A percentile compares a stretch with the other conserved stretches of the same genome.
Conservation (phyloP, 1,284 basidiomycete species). For the Irpex sp. region DNA sequence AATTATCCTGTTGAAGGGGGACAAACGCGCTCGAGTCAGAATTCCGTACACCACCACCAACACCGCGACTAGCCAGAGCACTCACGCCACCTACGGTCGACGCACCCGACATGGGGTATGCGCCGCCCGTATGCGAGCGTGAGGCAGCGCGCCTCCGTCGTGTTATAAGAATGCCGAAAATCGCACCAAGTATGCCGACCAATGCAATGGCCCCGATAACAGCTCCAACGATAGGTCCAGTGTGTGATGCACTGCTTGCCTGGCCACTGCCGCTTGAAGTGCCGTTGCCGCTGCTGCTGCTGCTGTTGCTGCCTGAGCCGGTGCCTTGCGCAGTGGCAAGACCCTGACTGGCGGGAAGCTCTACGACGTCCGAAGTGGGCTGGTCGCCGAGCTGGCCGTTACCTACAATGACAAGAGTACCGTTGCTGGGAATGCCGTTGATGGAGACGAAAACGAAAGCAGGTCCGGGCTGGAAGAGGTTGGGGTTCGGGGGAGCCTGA, state of each 20-base stretch:
- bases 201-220: conserved; percentile 48
- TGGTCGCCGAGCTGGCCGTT: conserved; percentile 74
- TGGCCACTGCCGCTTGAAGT: conserved; percentile 15
- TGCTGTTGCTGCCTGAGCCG: conserved; percentile 22
- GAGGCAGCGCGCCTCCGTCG: conserved; percentile 42
- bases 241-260: conserved; percentile 29
- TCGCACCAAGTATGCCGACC: conserved; percentile 45
- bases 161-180: conserved; percentile 42
- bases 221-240: conserved; percentile 45
- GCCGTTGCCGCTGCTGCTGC: conserved; percentile 17
- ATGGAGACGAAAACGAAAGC: conserved; percentile 79
- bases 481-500: conserved; percentile 79
- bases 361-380: conserved; percentile 39
- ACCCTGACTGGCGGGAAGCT: conserved; percentile 51
- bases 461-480: conserved; percentile 84
- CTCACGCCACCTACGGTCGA: conserved; percentile 25
- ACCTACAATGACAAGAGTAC: conserved; percentile 75
- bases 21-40: conserved; percentile 59
- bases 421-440: conserved; percentile 81
- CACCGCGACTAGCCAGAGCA: conserved; percentile 19
- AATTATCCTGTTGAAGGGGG: conserved; percentile 52
- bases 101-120: conserved; percentile 36
- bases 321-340: conserved; percentile 38
- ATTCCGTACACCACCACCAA: conserved; percentile 27
- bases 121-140: conserved; percentile 19